Percentiles rank a stretch among this genome's conserved stretches.
phyloP scores from a whole-genome alignment of 495 filamentous ascomycete species.

The Tuber borchii region DNA sequence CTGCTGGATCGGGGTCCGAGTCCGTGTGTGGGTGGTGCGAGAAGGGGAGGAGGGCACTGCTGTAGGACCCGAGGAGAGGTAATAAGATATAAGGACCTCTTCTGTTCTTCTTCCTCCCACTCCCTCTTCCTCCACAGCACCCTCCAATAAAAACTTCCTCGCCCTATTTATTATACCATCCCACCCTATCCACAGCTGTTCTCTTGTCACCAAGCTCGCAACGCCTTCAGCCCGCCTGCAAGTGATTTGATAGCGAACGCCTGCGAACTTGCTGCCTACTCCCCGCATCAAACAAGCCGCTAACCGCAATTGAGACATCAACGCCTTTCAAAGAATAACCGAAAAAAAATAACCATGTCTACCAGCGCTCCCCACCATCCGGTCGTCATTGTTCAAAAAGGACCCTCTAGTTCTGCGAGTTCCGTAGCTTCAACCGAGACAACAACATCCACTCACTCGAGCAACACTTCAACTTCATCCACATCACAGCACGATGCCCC shows the following conservation, averaged over 20 bases:
- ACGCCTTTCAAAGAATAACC: background rate
- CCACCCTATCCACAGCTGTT: background rate
- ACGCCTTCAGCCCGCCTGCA: background rate
- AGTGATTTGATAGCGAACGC: background rate
- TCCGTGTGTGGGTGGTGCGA: background rate
- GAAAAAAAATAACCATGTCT: background rate
- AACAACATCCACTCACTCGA: constrained; percentile 9
- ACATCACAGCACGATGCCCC: background rate
- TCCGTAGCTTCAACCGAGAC: background rate
- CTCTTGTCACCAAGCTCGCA: background rate
- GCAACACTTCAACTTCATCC: constrained; percentile 7
- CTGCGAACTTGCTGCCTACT: background rate
- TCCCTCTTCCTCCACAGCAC: background rate
- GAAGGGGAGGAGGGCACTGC: background rate
- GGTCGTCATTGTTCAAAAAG: background rate
- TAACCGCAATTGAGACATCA: background rate
- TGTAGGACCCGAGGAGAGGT: background rate
- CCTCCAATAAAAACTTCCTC: background rate
- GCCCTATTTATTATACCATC: background rate
- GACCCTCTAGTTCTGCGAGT: background rate
- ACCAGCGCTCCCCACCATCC: background rate
- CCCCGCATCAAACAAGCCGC: background rate
- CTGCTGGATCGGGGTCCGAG: background rate
- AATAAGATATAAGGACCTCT: background rate
- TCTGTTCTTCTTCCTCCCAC: background rate